phyloP scores from a whole-genome alignment of 1,284 basidiomycete genomes.

The Fomitopsis schrenkii region DNA sequence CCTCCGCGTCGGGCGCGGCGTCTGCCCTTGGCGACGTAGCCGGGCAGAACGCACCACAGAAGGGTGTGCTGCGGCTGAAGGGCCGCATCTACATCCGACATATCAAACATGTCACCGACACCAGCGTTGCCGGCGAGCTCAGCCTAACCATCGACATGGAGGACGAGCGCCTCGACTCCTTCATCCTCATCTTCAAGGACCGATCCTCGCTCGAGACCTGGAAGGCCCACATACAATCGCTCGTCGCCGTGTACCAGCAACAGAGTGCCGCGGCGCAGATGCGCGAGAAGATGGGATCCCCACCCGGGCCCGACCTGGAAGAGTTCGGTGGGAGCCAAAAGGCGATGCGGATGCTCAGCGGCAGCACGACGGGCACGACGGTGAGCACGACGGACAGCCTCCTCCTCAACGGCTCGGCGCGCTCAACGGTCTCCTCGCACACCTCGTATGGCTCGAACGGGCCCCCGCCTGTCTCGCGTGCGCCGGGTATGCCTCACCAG shows the following conservation, averaged over 20 bases:
- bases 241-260: constrained; percentile 65
- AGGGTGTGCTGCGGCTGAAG: constrained; percentile 85
- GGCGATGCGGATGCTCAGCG: constrained; percentile 73
- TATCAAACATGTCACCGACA: constrained; percentile 83
- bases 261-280: constrained; percentile 34
- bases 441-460: constrained; percentile 57
- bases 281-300: constrained; percentile 35
- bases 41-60: constrained; percentile 40
- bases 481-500: constrained; percentile 9
- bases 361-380: constrained; percentile 54
- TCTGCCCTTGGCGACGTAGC: constrained; percentile 38
- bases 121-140: constrained; percentile 74
- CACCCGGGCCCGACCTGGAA: constrained; percentile 61
- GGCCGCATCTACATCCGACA: constrained; percentile 94
- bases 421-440: constrained; percentile 65
- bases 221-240: constrained; percentile 73
- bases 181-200: constrained; percentile 93
- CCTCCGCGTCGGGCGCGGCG: constrained; percentile 41
- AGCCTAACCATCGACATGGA: constrained; percentile 94
- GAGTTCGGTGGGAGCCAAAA: constrained; percentile 75
- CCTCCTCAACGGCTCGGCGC: constrained; percentile 54
- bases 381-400: constrained; percentile 69
- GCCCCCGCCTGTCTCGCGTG: constrained; percentile 12
- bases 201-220: constrained; percentile 86
- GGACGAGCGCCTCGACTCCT: constrained; percentile 87